phyloP scores from a whole-genome alignment of 345 rosid genomes.

The Arabidopsis arenosa region DNA sequence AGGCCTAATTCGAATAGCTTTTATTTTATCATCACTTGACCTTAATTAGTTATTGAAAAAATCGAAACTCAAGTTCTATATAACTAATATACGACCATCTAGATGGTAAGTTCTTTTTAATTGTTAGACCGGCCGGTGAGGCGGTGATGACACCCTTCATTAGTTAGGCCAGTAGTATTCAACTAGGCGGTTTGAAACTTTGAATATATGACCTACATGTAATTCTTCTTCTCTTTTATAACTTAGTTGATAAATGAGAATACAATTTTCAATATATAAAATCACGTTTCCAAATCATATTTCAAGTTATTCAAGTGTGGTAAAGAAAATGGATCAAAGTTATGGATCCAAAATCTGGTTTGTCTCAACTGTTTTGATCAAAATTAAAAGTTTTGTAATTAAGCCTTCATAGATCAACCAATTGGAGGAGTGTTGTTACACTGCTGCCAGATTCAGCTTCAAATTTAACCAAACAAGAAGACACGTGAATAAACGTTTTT shows the following conservation, averaged over 20 bases:
- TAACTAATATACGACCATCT: slow-evolving; percentile 25
- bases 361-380: background rate
- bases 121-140: slow-evolving; percentile 13
- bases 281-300: background rate
- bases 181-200: slow-evolving; percentile 28
- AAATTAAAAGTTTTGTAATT: background rate
- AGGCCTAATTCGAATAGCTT: slow-evolving; percentile 35
- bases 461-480: background rate
- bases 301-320: background rate
- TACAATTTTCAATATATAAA: background rate
- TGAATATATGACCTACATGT: slow-evolving; percentile 9
- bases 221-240: background rate
- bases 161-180: slow-evolving; percentile 36
- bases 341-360: background rate
- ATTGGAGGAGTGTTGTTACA: background rate
- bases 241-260: background rate
- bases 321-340: background rate
- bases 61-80: slow-evolving; percentile 17
- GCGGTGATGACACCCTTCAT: background rate
- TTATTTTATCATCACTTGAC: slow-evolving; percentile 27
- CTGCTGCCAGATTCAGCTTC: background rate
- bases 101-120: slow-evolving; percentile 15
- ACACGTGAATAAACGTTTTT: background rate
- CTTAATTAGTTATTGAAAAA: background rate
- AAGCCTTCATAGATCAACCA: background rate